Evolutionary conservation across 805 yeast species (phyloP), one percentile per base, ranked within the genome.

Genomic region (Pichia thaimueangensis): DNA sequence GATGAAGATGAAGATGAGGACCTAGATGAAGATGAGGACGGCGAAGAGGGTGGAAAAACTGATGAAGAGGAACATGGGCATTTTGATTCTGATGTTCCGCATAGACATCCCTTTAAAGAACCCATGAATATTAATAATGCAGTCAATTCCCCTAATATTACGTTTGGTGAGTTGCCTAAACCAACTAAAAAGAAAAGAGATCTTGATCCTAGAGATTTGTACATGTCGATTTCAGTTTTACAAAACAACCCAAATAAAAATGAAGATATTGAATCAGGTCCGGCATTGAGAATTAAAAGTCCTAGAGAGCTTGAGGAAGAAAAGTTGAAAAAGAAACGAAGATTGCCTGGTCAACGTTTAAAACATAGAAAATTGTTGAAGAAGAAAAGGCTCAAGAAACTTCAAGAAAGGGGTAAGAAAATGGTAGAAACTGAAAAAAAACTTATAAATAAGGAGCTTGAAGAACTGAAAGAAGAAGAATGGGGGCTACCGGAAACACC

Each of bases 121-220:
- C n/a, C n/a, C n/a, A n/a, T n/a, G n/a, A 37, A 32, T 15, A n/a
- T 34, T 6, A 16, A 11, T 31, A 32, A 32, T 17, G 21, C 22
- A n/a, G 8, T 13, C 19, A 32, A 32, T 32, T 20, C 44, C 6
- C 45, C 48, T 31, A 73, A 71, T 27, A 80, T 82, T 51, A 67
- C 69, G 41, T 82, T 82, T 57, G 88, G 76, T 3, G 64, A 63
- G 37, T 63, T 82, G 21, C 86, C 86, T 0, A 76, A 65, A 30
- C 79, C 85, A 0, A 21, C 65, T 65, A 9, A 68, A 68, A 45
- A 56, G 56, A 66, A 28, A 16, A 25, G 63, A n/a, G 75, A 79
- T 19, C 66, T 85, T 11, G 80, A 82, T 27, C 95, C 96, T 2
- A 76, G 82, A 37, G 96, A 89, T 56, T 81, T 88, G 78, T 82